phyloP scores from a whole-genome alignment of 148 eudicot genomes.

The Heliosperma pusillum region DNA sequence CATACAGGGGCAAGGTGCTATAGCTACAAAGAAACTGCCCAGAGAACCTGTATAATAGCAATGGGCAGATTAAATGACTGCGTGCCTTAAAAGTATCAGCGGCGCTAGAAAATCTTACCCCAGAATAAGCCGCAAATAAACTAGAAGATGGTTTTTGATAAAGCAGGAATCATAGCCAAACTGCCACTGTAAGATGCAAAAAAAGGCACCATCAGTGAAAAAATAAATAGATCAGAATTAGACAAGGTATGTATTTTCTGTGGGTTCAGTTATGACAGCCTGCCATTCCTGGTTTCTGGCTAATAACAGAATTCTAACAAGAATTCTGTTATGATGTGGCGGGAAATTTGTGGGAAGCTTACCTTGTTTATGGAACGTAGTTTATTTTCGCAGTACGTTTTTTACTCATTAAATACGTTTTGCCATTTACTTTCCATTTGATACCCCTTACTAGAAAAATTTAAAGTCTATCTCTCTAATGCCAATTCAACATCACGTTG shows the following conservation, averaged over 20 bases:
- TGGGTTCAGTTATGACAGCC: too few relatives aligned
- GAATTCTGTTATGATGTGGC: too few relatives aligned
- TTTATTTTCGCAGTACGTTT: too few relatives aligned
- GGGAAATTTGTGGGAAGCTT: too few relatives aligned
- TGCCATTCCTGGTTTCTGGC: too few relatives aligned
- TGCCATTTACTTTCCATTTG: too few relatives aligned
- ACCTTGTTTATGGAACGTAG: too few relatives aligned
- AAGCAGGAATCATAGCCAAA: conserved; percentile 95
- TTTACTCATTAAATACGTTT: too few relatives aligned
- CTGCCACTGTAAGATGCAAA: conserved; percentile 71
- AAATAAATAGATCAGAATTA: not conserved
- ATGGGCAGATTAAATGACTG: not conserved
- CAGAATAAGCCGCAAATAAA: conserved; percentile 74
- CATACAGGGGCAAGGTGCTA: conserved; percentile 96
- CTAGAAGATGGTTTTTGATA: conserved; percentile 74
- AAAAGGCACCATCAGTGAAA: conserved; percentile 14
- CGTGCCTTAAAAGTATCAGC: conserved; percentile 1
- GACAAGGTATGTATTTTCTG: not conserved
- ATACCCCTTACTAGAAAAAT: too few relatives aligned
- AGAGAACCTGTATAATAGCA: conserved; percentile 51
- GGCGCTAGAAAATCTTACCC: conserved; percentile 47
- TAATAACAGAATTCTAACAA: too few relatives aligned
- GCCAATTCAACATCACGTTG: too few relatives aligned
- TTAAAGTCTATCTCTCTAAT: too few relatives aligned
- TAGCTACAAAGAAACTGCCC: conserved; percentile 98